These are phyloP conservation scores for Aspergillus transmontanensis DNA, from an alignment of 2,329 filamentous ascomycete species.

Conservation along the genomic window DNA sequence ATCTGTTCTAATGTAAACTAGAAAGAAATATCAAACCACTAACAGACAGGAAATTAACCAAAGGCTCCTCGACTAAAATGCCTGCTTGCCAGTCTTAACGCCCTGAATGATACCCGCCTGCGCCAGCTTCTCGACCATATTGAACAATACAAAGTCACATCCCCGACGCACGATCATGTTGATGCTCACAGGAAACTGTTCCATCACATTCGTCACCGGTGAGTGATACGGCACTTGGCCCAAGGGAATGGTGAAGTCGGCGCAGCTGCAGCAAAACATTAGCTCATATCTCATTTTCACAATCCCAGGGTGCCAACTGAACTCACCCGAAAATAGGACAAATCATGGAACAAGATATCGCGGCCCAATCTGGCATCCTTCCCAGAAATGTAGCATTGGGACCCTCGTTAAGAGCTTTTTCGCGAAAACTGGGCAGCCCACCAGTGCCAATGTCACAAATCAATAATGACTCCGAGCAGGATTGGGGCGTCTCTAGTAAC, in stretches of 20 bases:
- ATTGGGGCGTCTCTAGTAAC: slow-evolving; percentile 17
- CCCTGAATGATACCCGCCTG: slow-evolving; percentile 9
- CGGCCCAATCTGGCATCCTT: slow-evolving; percentile 3
- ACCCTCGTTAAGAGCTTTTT: slow-evolving; percentile 11
- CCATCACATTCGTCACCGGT: slow-evolving; percentile 2
- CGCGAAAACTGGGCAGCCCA: slow-evolving; percentile 19
- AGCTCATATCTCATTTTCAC: background rate
- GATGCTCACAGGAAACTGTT: slow-evolving; percentile 14
- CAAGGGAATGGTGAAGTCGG: slow-evolving; percentile 15
- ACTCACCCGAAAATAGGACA: slow-evolving; percentile 18
- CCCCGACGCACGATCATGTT: slow-evolving; percentile 15
- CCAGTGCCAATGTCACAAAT: slow-evolving; percentile 31
- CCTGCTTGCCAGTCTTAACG: slow-evolving; percentile 13
- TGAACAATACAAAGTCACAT: slow-evolving; percentile 19
- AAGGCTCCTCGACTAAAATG: background rate
- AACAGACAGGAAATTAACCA: background rate
- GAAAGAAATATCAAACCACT: background rate
- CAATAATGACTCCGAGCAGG: slow-evolving; percentile 32
- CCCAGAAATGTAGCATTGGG: slow-evolving; percentile 15
- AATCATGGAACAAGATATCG: slow-evolving; percentile 6
- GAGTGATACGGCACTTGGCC: slow-evolving; percentile 13
- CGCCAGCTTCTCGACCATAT: slow-evolving; percentile 14
- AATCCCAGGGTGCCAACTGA: background rate
- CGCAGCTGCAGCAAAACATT: slow-evolving; percentile 7
- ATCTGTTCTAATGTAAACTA: background rate